phyloP scores from a whole-genome alignment of 495 filamentous ascomycete genomes.

The Annulohypoxylon maeteangense region DNA sequence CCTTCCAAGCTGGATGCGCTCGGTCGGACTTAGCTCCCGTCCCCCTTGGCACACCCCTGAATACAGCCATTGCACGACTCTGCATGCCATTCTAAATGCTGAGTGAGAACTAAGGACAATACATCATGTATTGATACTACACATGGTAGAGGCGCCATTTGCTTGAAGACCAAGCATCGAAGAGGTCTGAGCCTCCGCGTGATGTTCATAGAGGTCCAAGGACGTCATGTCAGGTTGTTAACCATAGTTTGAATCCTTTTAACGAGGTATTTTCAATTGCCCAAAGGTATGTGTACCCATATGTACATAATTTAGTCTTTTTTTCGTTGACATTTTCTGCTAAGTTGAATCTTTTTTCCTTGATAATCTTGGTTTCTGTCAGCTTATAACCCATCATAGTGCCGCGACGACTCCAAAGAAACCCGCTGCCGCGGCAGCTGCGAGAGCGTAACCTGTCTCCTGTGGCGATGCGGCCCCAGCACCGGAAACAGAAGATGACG shows the following conservation, averaged over 20 bases:
- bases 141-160: background rate
- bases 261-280: background rate
- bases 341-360: no score
- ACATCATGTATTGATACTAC: background rate
- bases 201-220: background rate
- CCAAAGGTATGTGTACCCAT: no score
- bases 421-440: constrained; percentile 25
- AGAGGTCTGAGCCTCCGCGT: background rate
- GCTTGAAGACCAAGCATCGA: background rate
- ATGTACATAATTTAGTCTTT: no score
- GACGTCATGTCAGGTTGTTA: background rate
- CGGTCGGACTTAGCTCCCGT: background rate
- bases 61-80: background rate
- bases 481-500: constrained; percentile 19
- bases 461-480: constrained; percentile 24
- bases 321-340: no score
- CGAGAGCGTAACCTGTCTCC: constrained; percentile 27
- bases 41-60: no score
- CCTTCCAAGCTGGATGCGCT: constrained; percentile 2
- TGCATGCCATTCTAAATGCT: background rate
- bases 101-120: background rate
- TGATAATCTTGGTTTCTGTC: no score
- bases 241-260: background rate
- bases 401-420: constrained; percentile 19
- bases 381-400: background rate